Evolutionary conservation across 1,284 basidiomycete genomes (phyloP).

Genomic region (Singerocomus inundabilis): DNA sequence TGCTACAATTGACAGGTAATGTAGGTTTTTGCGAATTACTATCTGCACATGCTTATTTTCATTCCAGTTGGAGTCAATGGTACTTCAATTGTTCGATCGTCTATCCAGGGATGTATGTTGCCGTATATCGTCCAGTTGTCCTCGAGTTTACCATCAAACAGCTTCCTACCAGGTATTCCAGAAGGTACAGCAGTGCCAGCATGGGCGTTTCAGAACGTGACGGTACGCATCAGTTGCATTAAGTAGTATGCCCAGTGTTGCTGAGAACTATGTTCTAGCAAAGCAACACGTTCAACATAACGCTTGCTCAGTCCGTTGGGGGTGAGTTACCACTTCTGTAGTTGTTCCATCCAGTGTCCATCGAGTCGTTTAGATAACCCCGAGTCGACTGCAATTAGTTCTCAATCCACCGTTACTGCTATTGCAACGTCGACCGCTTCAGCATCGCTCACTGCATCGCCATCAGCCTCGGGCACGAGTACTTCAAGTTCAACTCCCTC

Average conservation of each 20-base stretch:
- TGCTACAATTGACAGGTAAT: conserved; percentile 17
- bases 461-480: conserved; percentile 1
- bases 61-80: conserved; percentile 32
- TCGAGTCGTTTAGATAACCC: conserved; percentile 24
- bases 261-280: conserved; percentile 15
- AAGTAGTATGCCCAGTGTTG: no score
- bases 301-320: conserved; percentile 22
- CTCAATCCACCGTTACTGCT: conserved; percentile 20
- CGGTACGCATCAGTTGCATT: conserved; percentile 17
- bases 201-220: conserved; percentile 35
- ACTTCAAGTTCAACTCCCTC: neutral
- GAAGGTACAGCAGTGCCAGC: conserved; percentile 29
- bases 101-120: conserved; percentile 21
- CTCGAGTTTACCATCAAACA: conserved; percentile 12
- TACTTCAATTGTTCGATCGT: conserved; percentile 22
- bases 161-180: conserved; percentile 24
- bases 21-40: neutral
- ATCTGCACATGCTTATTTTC: neutral
- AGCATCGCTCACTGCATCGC: conserved; percentile 4
- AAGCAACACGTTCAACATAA: conserved; percentile 17
- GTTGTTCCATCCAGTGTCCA: neutral
- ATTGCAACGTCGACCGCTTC: neutral
- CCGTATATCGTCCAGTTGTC: neutral
- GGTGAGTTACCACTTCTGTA: conserved; percentile 19
- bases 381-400: conserved; percentile 23